Evolutionary conservation across 1,284 basidiomycete species (phyloP).

Genomic region (Polyporus tsugae): DNA sequence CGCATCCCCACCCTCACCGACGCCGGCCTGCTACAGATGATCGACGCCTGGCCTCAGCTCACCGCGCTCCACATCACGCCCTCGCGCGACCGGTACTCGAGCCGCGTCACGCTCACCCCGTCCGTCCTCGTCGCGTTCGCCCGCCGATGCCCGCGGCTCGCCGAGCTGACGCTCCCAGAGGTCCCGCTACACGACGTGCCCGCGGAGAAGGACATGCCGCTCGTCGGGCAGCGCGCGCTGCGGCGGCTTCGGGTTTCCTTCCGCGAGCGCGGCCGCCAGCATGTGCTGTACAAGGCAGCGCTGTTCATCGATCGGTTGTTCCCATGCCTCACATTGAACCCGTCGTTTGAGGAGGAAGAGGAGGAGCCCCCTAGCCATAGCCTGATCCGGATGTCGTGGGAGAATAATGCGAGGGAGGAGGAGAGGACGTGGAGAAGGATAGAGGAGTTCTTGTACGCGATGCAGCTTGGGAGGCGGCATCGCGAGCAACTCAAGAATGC

Average conservation of each 20-base stretch:
- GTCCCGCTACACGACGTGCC: background rate
- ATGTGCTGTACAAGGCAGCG: conserved; percentile 3
- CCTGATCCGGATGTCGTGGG: background rate
- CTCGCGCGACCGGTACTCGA: background rate
- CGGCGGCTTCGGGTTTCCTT: background rate
- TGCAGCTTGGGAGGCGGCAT: conserved; percentile 2
- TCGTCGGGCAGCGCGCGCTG: conserved; percentile 2
- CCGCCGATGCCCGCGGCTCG: background rate
- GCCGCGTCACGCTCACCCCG: background rate
- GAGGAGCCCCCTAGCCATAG: background rate
- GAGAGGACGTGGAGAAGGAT: background rate
- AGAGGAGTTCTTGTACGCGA: background rate
- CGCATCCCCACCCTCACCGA: background rate
- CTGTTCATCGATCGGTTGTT: conserved; percentile 14
- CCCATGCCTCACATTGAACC: conserved; percentile 5
- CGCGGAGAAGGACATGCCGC: background rate
- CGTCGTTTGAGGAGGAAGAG: background rate
- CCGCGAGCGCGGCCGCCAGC: background rate
- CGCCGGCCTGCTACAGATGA: background rate
- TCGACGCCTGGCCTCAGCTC: conserved; percentile 12
- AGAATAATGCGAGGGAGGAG: background rate
- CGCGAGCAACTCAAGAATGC: background rate
- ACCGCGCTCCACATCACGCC: conserved; percentile 10
- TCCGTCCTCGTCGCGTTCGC: conserved; percentile 6
- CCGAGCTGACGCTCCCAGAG: conserved; percentile 7